Evolutionary conservation across 306 rosid species (phyloP), one percentile per base, ranked within the genome.

Genomic region (Chamaecrista fasciculata): DNA sequence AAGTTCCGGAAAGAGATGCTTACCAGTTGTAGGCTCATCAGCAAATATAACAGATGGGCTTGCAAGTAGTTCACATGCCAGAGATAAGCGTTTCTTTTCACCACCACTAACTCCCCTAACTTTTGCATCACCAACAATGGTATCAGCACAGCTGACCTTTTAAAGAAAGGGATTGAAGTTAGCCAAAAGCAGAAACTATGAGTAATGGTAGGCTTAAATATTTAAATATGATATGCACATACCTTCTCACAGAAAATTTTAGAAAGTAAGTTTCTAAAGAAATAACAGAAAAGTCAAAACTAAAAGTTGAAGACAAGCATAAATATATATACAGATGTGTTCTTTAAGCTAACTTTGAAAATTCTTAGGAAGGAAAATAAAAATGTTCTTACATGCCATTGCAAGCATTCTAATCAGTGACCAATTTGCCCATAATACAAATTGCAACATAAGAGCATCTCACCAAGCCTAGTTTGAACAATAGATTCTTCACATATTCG

Each of bases 101-200:
- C 97, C 99, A 39, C 99, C 99, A 68, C 99, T 94, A 53, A 94
- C 87, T 67, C 99, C 99, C n/a, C 97, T 86, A 66, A 91, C 89
- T 85, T 91, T 94, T 8, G 82, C 91, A 81, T 94, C 99, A 46
- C 97, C 99, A 49, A 94, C 95, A 82, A 50, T 80, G 62, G 95
- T 77, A 72, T 90, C 96, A 21, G 96, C 99, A 82, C 97, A 94
- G 28, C 83, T 88, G 72, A 94, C 91, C 99, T 94, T 75, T 87
- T 25, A 66, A 75, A 70, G 20, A 48, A 73, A 81, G 71, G 70
- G 56, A 64, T 71, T 44, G 36, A 48, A 75, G 61, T 61, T 51
- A n/a, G 51, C 59, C 61, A 72, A 24, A 46, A 52, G 8, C 50
- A 67, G 71, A 23, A 31, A 55, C 69, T 21, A 62, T 78, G 63